Percentiles rank a stretch among this genome's conserved stretches.
phyloP scores from a whole-genome alignment of 2,329 filamentous ascomycete species.

The Xenoacremonium recifei region DNA sequence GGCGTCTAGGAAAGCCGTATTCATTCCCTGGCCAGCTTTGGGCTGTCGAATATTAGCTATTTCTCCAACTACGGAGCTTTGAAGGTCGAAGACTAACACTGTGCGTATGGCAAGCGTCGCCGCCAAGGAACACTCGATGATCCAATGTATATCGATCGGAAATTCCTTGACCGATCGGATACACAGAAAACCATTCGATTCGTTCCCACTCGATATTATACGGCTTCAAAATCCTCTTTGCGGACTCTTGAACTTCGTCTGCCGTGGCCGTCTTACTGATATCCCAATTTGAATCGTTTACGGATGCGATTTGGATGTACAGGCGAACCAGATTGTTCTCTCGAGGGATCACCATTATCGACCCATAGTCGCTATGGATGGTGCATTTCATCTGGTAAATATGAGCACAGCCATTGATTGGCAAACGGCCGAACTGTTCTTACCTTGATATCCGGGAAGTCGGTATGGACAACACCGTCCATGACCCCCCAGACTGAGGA shows the following conservation, averaged over 20 bases:
- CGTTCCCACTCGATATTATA: constrained; percentile 67
- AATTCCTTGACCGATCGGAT: constrained; percentile 74
- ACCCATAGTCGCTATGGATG: constrained; percentile 71
- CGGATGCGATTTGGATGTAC: constrained; percentile 66
- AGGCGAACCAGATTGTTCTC: constrained; percentile 68
- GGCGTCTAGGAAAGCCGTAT: constrained; percentile 76
- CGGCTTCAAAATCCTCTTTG: constrained; percentile 63
- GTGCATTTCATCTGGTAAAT: constrained; percentile 64
- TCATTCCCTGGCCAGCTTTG: constrained; percentile 79
- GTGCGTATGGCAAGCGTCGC: constrained; percentile 78
- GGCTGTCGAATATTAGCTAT: constrained; percentile 53
- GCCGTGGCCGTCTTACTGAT: constrained; percentile 62
- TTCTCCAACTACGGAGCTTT: no score
- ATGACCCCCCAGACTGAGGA: constrained; percentile 75
- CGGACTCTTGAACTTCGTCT: constrained; percentile 62
- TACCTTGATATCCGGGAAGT: constrained; percentile 78
- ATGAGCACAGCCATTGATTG: background rate
- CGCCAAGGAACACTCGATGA: constrained; percentile 70
- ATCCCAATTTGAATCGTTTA: constrained; percentile 59
- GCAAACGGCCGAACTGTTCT: no score
- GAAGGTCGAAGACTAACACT: constrained; percentile 58
- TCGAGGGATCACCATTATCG: constrained; percentile 77
- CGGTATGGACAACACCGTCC: constrained; percentile 68
- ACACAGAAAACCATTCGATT: constrained; percentile 74
- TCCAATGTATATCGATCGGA: constrained; percentile 66